A percentile compares a stretch with the other conserved stretches of the same genome.
These are phyloP conservation scores for Chaetomidium leptoderma DNA, from an alignment of 495 filamentous ascomycete species.

Conservation along the genomic window DNA sequence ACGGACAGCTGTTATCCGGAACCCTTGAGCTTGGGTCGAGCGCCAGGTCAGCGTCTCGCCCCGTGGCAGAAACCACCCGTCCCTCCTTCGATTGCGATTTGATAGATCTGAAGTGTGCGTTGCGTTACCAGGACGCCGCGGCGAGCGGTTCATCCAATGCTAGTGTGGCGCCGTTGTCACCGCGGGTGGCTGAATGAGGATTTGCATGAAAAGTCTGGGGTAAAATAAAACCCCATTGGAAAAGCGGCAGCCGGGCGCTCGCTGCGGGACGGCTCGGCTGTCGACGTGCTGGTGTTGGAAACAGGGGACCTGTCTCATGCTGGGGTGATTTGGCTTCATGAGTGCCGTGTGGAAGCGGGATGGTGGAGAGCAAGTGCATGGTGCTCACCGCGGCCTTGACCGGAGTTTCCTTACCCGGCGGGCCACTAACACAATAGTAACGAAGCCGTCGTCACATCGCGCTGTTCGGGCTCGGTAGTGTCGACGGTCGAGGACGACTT, in stretches of 20 bases:
- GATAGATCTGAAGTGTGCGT: conserved; percentile 11
- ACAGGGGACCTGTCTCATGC: background rate
- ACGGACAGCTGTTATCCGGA: too few species aligned
- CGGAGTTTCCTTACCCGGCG: conserved; percentile 1
- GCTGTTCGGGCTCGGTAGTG: background rate
- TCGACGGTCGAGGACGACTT: conserved; percentile 7
- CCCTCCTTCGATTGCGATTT: conserved; percentile 16
- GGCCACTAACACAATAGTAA: background rate
- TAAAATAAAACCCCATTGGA: background rate
- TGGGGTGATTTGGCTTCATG: background rate
- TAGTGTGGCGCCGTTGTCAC: conserved; percentile 7
- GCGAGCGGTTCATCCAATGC: conserved; percentile 26
- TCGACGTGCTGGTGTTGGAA: conserved; percentile 4
- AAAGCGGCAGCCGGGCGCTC: background rate
- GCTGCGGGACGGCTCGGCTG: conserved; percentile 31
- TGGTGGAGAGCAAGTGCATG: background rate
- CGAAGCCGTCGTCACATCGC: conserved; percentile 26
- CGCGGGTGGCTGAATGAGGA: conserved; percentile 23
- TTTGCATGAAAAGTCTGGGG: conserved; percentile 17
- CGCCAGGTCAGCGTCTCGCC: background rate
- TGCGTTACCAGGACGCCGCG: conserved; percentile 18
- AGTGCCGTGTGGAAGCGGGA: conserved; percentile 4
- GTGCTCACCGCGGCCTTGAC: conserved; percentile 14
- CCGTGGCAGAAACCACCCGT: background rate
- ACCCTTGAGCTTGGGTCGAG: background rate